Evolutionary conservation across 176 grass and related monocot species (phyloP).

Genomic region (Carex parvula): DNA sequence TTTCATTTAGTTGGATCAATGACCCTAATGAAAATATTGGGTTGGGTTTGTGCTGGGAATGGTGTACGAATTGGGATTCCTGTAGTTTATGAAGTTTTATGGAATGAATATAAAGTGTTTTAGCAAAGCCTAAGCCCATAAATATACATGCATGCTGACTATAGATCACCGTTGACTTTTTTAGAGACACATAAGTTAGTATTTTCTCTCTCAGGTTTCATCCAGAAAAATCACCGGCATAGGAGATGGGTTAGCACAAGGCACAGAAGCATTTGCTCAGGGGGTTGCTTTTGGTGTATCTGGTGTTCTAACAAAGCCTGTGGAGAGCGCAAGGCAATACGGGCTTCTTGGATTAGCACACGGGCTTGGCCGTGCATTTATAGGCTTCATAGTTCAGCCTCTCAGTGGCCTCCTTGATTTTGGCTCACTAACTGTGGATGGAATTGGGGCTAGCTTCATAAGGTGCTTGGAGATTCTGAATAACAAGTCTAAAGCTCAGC

Average conservation of each 20-base stretch:
- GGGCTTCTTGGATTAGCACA: constrained; percentile 84
- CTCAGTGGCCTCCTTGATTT: constrained; percentile 90
- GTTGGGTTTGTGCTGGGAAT: neutral
- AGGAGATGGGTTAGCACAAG: constrained; percentile 91
- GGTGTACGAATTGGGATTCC: neutral
- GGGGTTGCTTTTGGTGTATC: constrained; percentile 95
- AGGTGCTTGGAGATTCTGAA: constrained; percentile 82
- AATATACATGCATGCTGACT: neutral
- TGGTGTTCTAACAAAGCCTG: constrained; percentile 91
- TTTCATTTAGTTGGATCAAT: neutral
- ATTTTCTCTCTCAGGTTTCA: neutral
- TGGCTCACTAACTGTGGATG: constrained; percentile 81
- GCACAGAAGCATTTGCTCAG: constrained; percentile 91
- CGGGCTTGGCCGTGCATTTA: constrained; percentile 80
- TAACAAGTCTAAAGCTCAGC: constrained; percentile 62
- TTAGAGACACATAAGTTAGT: neutral
- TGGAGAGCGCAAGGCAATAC: constrained; percentile 86
- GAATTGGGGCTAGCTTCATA: constrained; percentile 84
- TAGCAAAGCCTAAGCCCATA: neutral
- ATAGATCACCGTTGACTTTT: neutral
- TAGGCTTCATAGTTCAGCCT: constrained; percentile 93
- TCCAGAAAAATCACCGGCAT: constrained; percentile 86
- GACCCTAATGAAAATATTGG: neutral
- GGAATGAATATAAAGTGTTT: neutral
- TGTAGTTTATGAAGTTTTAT: neutral